Evolutionary conservation across 495 filamentous ascomycete species (phyloP).

Genomic region (Aspergillus avenaceus): DNA sequence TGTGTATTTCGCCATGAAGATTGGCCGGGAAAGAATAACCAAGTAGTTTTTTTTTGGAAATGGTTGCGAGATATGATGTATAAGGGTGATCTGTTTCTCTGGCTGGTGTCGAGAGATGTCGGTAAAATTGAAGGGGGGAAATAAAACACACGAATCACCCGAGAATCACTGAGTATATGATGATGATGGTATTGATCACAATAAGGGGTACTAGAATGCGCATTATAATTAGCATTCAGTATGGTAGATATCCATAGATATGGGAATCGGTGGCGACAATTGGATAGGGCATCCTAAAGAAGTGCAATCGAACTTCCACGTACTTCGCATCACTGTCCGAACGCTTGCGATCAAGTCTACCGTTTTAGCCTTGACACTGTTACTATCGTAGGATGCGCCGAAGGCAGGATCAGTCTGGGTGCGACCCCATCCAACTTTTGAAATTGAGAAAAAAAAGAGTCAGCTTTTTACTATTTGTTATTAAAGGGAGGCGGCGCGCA

Average conservation of each 20-base stretch:
- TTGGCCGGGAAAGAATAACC: no score
- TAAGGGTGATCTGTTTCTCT: no score
- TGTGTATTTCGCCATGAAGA: no score
- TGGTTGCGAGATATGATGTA: no score
- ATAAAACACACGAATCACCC: slow-evolving; percentile 51
- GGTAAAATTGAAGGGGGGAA: background rate
- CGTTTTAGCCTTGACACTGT: slow-evolving; percentile 80
- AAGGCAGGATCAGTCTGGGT: slow-evolving; percentile 65
- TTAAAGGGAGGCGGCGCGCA: slow-evolving; percentile 2
- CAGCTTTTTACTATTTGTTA: slow-evolving; percentile 4
- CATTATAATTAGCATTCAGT: background rate
- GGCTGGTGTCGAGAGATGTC: no score
- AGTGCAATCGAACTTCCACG: slow-evolving; percentile 25
- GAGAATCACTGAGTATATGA: slow-evolving; percentile 82
- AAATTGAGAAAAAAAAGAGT: background rate
- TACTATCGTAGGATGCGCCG: slow-evolving; percentile 63
- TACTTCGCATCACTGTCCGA: slow-evolving; percentile 92
- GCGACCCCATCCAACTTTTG: slow-evolving; percentile 77
- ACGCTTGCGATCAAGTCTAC: slow-evolving; percentile 89
- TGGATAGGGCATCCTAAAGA: no score
- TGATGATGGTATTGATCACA: slow-evolving; percentile 83
- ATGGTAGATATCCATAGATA: no score
- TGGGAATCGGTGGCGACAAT: no score
- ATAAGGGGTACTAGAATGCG: slow-evolving; percentile 78
- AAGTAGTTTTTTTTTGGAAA: no score